These are phyloP conservation scores for Albizia julibrissin DNA, from an alignment of 306 rosid genomes.

Conservation along the genomic window DNA sequence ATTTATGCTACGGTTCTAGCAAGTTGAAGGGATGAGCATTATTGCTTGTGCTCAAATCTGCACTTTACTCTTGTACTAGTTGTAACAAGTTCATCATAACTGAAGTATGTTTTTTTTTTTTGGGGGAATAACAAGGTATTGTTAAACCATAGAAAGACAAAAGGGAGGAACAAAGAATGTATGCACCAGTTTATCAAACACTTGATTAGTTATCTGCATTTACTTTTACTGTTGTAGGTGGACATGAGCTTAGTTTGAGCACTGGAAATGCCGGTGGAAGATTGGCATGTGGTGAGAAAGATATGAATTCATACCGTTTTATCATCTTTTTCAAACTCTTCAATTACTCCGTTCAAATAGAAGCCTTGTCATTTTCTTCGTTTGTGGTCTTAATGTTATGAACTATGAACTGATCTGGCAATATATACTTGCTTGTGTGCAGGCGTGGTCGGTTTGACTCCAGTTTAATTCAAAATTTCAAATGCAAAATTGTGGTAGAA, in stretches of 20 bases:
- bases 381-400: not conserved
- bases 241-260: conserved; percentile 74
- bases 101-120: not conserved
- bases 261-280: conserved; percentile 92
- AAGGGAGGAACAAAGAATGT: not conserved
- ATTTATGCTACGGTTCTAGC: not conserved
- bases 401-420: not conserved
- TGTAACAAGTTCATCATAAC: not conserved
- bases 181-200: not conserved
- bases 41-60: not conserved
- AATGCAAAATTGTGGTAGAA: conserved; percentile 13
- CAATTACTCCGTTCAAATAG: not conserved
- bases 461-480: conserved; percentile 48
- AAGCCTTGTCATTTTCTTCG: conserved; percentile 15
- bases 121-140: not conserved
- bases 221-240: conserved; percentile 52
- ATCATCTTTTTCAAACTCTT: conserved; percentile 3
- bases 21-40: not conserved
- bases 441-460: conserved; percentile 82
- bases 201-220: not conserved
- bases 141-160: not conserved
- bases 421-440: conserved; percentile 20
- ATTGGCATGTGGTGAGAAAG: conserved; percentile 72
- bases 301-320: not conserved
- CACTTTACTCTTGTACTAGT: not conserved